phyloP scores from a whole-genome alignment of 352 stramenopile species.

The Phytophthora lateralis region DNA sequence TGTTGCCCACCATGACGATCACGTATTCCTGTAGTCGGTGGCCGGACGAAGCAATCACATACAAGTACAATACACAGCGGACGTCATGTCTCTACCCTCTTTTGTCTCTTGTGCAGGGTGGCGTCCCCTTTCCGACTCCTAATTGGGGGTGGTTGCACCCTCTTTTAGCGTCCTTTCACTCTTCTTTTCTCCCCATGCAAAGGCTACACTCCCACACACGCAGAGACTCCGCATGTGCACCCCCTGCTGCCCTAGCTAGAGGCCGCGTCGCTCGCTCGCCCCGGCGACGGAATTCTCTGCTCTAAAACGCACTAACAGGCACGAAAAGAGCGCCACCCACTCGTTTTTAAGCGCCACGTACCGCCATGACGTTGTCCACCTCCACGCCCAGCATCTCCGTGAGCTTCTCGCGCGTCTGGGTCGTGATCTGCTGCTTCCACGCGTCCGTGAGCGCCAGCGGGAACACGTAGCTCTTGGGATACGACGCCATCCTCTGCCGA shows the following conservation, averaged over 20 bases:
- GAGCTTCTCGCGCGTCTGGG: constrained; percentile 56
- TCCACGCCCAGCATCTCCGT: constrained; percentile 83
- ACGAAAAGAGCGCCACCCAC: constrained; percentile 28
- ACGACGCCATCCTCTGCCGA: constrained; percentile 19
- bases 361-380: constrained; percentile 87
- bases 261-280: neutral
- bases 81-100: constrained; percentile 33
- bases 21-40: constrained; percentile 73
- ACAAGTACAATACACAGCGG: constrained; percentile 40
- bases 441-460: constrained; percentile 54
- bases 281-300: neutral
- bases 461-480: constrained; percentile 66
- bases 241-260: neutral
- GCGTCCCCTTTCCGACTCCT: constrained; percentile 22
- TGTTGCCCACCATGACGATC: constrained; percentile 87
- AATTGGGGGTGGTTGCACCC: constrained; percentile 27
- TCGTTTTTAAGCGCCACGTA: constrained; percentile 43
- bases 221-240: neutral
- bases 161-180: constrained; percentile 32
- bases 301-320: constrained; percentile 23
- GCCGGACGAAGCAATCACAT: constrained; percentile 3
- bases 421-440: constrained; percentile 65
- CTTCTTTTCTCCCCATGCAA: constrained; percentile 39
- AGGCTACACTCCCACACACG: neutral
- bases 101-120: constrained; percentile 28